Evolutionary conservation across 2,329 filamentous ascomycete species (phyloP).

Genomic region (Penicillium rolfsii): DNA sequence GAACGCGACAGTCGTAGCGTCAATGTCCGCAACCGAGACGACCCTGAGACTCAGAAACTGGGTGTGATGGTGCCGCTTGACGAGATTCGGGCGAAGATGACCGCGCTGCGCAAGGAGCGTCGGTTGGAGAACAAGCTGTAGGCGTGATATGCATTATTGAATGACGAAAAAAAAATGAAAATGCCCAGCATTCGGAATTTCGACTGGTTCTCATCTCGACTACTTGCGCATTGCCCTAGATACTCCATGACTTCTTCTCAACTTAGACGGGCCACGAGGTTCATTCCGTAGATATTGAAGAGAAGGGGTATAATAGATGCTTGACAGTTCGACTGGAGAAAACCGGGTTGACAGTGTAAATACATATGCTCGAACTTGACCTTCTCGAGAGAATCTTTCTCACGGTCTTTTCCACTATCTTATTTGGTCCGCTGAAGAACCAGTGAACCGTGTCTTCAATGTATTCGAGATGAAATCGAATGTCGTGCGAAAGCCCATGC

Average conservation of each 20-base stretch:
- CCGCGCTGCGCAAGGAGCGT: constrained; percentile 50
- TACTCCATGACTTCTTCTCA: background rate
- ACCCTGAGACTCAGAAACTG: constrained; percentile 63
- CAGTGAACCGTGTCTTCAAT: too few species aligned
- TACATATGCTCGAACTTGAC: too few species aligned
- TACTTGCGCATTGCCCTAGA: background rate
- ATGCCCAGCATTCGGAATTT: constrained; percentile 16
- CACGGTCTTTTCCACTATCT: too few species aligned
- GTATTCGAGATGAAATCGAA: too few species aligned
- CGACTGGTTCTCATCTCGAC: constrained; percentile 6
- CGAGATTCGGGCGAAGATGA: constrained; percentile 60
- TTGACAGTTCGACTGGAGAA: too few species aligned
- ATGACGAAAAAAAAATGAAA: constrained; percentile 25
- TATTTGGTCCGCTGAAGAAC: too few species aligned
- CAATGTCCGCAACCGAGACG: constrained; percentile 62
- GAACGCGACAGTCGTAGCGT: too few species aligned
- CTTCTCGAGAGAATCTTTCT: too few species aligned
- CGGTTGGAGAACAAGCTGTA: constrained; percentile 48
- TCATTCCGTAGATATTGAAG: background rate
- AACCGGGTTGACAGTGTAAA: too few species aligned
- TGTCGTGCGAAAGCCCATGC: too few species aligned
- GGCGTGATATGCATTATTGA: constrained; percentile 12
- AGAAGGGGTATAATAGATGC: too few species aligned
- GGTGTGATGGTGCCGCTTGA: constrained; percentile 65
- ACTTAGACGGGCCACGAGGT: background rate